phyloP scores from a whole-genome alignment of 768 basidiomycete genomes.

The Phylloporus sp. region DNA sequence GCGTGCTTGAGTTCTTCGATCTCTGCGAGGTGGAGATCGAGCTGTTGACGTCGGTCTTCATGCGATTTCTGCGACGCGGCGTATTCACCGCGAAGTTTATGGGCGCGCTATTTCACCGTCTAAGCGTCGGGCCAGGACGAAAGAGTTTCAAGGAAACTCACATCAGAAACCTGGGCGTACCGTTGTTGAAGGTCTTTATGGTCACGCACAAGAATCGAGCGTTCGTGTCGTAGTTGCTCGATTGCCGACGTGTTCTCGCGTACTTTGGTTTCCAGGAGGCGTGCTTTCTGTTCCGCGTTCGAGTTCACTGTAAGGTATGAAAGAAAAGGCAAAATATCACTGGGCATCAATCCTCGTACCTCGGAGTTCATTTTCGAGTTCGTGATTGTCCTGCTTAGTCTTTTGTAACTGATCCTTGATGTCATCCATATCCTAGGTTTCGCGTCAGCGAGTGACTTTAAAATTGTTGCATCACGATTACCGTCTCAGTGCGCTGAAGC shows the following conservation, averaged over 20 bases:
- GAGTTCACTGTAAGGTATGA: conserved; percentile 44
- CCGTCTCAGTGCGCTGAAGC: conserved; percentile 68
- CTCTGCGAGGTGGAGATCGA: conserved; percentile 67
- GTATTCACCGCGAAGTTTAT: conserved; percentile 60
- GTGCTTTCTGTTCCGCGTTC: conserved; percentile 70
- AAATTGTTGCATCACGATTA: conserved; percentile 26
- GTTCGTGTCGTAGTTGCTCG: conserved; percentile 73
- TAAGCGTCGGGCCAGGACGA: background rate
- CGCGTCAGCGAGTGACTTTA: conserved; percentile 1
- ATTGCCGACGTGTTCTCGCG: conserved; percentile 67
- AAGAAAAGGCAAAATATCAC: background rate
- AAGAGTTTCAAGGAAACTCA: conserved; percentile 29
- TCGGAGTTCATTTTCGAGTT: conserved; percentile 70
- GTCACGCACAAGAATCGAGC: conserved; percentile 61
- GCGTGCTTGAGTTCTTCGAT: conserved; percentile 74
- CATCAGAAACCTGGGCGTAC: conserved; percentile 65
- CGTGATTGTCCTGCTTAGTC: conserved; percentile 69
- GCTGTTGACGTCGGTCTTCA: conserved; percentile 66
- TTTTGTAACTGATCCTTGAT: conserved; percentile 64
- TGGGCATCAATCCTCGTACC: conserved; percentile 37
- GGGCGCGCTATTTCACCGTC: conserved; percentile 43
- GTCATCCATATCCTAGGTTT: conserved; percentile 70
- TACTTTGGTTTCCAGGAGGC: conserved; percentile 62
- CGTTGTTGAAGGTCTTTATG: conserved; percentile 71
- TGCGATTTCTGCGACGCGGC: conserved; percentile 61